Evolutionary conservation across 805 yeast genomes (phyloP).

Genomic region (Metschnikowia kofuensis): DNA sequence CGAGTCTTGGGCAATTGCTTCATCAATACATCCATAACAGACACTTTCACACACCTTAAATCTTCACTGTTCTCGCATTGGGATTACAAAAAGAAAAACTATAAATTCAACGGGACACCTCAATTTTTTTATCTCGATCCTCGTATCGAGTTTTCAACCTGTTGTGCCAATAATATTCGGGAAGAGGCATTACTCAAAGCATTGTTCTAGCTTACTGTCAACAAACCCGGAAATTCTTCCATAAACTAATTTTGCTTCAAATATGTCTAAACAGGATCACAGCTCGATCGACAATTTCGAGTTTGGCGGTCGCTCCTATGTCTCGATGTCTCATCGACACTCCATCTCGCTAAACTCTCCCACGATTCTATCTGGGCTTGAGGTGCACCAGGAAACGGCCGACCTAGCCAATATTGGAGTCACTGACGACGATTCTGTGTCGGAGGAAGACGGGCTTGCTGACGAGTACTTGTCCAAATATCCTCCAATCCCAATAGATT

Average conservation of each 20-base stretch:
- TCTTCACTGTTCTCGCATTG: too few relatives aligned
- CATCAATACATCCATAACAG: too few relatives aligned
- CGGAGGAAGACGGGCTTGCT: constrained; percentile 9
- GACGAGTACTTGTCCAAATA: constrained; percentile 16
- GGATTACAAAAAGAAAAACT: too few relatives aligned
- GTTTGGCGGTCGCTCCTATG: constrained; percentile 40
- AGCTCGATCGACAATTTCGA: constrained; percentile 19
- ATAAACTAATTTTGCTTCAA: not conserved
- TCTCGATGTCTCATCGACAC: constrained; percentile 29
- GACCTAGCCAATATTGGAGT: constrained; percentile 56
- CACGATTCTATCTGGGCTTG: constrained; percentile 44
- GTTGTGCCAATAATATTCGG: too few relatives aligned
- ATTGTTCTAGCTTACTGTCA: too few relatives aligned
- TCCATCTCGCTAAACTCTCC: constrained; percentile 35
- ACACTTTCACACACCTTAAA: too few relatives aligned
- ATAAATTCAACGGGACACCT: too few relatives aligned
- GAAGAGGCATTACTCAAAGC: too few relatives aligned
- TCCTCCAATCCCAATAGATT: constrained; percentile 24
- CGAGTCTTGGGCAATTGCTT: too few relatives aligned
- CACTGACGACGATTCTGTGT: constrained; percentile 20
- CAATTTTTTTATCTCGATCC: too few relatives aligned
- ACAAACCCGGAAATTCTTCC: too few relatives aligned
- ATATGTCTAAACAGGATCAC: constrained; percentile 7
- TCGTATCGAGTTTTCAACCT: too few relatives aligned
- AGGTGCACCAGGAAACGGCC: constrained; percentile 57